Evolutionary conservation across 2,329 filamentous ascomycete species (phyloP).

Genomic region (Hymenoscyphus infarciens): DNA sequence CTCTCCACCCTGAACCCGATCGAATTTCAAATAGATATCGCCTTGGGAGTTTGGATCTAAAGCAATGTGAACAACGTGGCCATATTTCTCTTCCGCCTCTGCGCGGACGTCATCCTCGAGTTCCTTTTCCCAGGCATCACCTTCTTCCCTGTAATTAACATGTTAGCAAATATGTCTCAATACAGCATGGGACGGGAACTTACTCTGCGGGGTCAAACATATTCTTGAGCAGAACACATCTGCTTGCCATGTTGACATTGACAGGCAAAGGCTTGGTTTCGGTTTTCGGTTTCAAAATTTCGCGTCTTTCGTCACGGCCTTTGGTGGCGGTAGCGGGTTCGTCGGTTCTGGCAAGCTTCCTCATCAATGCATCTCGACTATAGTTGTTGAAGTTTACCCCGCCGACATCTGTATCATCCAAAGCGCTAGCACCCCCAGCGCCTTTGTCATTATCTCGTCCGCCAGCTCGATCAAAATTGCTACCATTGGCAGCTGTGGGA

Average conservation of each 20-base stretch:
- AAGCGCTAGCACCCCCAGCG: conserved; percentile 82
- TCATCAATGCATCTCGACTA: conserved; percentile 97
- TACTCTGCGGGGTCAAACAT: conserved; percentile 94
- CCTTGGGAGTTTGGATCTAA: conserved; percentile 90
- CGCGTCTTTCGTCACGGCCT: conserved; percentile 56
- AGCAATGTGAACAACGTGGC: conserved; percentile 94
- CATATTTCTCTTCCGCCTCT: conserved; percentile 94
- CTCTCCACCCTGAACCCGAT: conserved; percentile 89
- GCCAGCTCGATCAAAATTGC: conserved; percentile 84
- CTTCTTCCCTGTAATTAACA: conserved; percentile 65
- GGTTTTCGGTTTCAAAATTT: conserved; percentile 73
- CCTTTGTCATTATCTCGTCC: conserved; percentile 86
- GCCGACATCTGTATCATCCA: conserved; percentile 96
- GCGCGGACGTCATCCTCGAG: conserved; percentile 88
- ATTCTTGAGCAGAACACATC: conserved; percentile 91
- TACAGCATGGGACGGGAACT: conserved; percentile 39
- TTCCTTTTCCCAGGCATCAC: conserved; percentile 85
- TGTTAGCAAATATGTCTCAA: neutral
- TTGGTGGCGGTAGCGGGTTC: conserved; percentile 64
- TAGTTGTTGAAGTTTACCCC: conserved; percentile 99
- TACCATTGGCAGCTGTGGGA: conserved; percentile 69
- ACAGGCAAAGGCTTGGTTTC: conserved; percentile 75
- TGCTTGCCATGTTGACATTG: conserved; percentile 86
- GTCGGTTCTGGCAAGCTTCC: conserved; percentile 94
- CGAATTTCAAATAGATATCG: conserved; percentile 98